Conservation (phyloP, 2,329 filamentous ascomycete species). For the Boeremia exigua region DNA sequence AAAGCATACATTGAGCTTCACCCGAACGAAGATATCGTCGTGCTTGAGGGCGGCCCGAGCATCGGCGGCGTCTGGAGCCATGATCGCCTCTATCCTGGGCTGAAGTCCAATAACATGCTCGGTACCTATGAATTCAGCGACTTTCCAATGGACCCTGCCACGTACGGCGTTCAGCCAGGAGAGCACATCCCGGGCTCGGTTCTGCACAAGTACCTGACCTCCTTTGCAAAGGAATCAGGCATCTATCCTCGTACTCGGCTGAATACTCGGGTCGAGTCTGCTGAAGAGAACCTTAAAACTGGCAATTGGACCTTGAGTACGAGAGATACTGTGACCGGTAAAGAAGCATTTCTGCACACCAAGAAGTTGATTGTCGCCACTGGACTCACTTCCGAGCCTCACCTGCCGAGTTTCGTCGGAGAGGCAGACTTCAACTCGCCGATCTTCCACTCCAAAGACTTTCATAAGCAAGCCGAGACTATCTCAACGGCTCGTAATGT, state of each 20-base stretch:
- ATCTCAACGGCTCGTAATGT: conserved; percentile 44
- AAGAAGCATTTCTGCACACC: conserved; percentile 12
- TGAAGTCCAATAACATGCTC: conserved; percentile 53
- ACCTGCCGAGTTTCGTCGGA: conserved; percentile 58
- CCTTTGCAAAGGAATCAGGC: conserved; percentile 51
- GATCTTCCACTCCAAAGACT: conserved; percentile 65
- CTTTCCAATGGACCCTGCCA: conserved; percentile 40
- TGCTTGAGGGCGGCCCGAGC: conserved; percentile 50
- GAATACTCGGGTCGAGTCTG: conserved; percentile 56
- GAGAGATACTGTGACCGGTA: conserved; percentile 2
- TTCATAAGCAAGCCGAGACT: conserved; percentile 51
- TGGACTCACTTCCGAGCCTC: conserved; percentile 65
- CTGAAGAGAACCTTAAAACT: conserved; percentile 51
- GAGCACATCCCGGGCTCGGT: conserved; percentile 66
- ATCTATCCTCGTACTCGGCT: conserved; percentile 58
- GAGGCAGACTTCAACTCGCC: conserved; percentile 54
- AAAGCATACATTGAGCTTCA: conserved; percentile 50
- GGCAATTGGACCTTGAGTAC: conserved; percentile 24
- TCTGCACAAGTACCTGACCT: conserved; percentile 61
- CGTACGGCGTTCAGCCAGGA: conserved; percentile 52
- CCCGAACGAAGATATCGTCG: conserved; percentile 45
- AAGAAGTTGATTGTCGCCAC: conserved; percentile 67
- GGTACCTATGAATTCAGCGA: conserved; percentile 52
- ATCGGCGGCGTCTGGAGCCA: conserved; percentile 52
- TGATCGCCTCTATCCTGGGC: conserved; percentile 51